These are phyloP conservation scores for Aeschynomene evenia DNA, from an alignment of 306 rosid species.

Conservation along the genomic window DNA sequence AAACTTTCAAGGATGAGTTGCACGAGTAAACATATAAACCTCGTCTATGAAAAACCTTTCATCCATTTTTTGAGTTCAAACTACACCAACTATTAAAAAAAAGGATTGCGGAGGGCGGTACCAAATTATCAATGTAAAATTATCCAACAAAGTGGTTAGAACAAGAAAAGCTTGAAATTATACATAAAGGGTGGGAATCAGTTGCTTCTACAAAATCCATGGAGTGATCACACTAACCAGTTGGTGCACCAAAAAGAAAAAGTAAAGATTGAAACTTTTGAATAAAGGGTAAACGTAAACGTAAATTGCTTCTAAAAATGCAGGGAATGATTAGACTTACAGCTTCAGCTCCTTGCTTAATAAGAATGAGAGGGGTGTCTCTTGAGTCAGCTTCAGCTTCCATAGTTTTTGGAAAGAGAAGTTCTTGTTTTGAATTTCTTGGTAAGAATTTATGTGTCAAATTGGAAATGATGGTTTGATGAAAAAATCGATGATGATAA, in stretches of 20 bases:
- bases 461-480: neutral
- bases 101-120: neutral
- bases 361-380: conserved; percentile 29
- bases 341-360: conserved; percentile 49
- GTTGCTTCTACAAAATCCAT: conserved; percentile 12
- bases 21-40: too few relatives aligned
- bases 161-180: conserved; percentile 7
- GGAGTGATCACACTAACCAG: neutral
- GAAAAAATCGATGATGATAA: too few relatives aligned
- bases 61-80: too few relatives aligned
- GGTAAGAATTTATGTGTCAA: neutral
- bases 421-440: neutral
- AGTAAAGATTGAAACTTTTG: neutral
- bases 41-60: too few relatives aligned
- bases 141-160: neutral
- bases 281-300: neutral
- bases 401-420: conserved; percentile 20
- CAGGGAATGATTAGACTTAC: conserved; percentile 19
- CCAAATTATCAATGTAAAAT: neutral
- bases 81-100: neutral
- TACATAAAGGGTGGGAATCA: neutral
- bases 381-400: conserved; percentile 19
- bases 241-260: neutral
- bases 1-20: too few relatives aligned
- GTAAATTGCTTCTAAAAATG: neutral